These are phyloP conservation scores for Microstegium vimineum DNA, from an alignment of 176 grass and related monocot genomes.

Conservation along the genomic window DNA sequence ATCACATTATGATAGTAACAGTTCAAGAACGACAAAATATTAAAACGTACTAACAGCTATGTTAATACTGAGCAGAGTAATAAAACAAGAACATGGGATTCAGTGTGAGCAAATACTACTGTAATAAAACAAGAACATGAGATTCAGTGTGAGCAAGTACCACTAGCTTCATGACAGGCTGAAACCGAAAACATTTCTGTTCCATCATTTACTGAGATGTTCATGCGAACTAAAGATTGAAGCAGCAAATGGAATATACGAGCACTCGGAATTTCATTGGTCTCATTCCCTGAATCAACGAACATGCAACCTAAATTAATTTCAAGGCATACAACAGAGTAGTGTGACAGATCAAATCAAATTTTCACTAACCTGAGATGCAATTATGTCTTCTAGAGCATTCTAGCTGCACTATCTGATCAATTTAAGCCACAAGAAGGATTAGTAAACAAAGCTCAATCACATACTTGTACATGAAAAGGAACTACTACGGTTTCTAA, in stretches of 20 bases:
- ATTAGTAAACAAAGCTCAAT: slow-evolving; percentile 19
- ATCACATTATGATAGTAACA: neutral
- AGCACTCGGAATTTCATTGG: slow-evolving; percentile 27
- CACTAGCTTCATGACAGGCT: slow-evolving; percentile 56
- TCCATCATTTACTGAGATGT: slow-evolving; percentile 50
- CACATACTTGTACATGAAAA: slow-evolving; percentile 11
- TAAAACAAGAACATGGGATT: slow-evolving; percentile 13
- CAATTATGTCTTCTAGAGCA: slow-evolving; percentile 27
- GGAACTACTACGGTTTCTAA: neutral
- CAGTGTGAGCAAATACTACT: slow-evolving; percentile 45
- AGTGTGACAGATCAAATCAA: slow-evolving; percentile 11
- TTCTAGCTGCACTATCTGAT: slow-evolving; percentile 43
- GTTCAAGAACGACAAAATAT: neutral
- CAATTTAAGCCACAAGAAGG: slow-evolving; percentile 32
- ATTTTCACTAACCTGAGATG: slow-evolving; percentile 40
- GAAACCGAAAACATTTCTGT: slow-evolving; percentile 44
- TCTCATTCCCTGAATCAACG: slow-evolving; percentile 38
- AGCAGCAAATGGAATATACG: slow-evolving; percentile 44
- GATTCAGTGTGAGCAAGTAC: slow-evolving; percentile 43
- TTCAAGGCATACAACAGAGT: slow-evolving; percentile 7
- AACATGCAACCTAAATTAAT: slow-evolving; percentile 12
- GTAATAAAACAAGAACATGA: slow-evolving; percentile 4
- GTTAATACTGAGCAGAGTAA: neutral
- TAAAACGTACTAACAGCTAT: neutral
- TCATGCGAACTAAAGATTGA: slow-evolving; percentile 61